Evolutionary conservation across 257 asterid genomes (phyloP).

Genomic region (Penstemon newberryi): DNA sequence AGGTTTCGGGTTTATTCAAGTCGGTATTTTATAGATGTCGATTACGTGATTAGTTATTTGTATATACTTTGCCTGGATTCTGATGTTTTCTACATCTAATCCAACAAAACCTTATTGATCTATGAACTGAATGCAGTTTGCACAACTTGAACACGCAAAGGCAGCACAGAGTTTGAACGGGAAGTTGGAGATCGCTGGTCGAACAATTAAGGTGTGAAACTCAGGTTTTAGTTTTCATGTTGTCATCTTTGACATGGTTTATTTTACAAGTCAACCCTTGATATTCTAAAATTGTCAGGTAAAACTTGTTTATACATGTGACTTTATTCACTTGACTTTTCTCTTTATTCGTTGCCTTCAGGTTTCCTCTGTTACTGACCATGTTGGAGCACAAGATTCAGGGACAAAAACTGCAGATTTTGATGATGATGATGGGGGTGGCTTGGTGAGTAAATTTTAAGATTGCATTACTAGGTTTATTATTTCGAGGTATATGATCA

Average conservation of each 20-base stretch:
- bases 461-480: slow-evolving; percentile 21
- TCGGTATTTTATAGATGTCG: slow-evolving; percentile 46
- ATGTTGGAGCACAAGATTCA: slow-evolving; percentile 77
- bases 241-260: slow-evolving; percentile 10
- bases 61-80: neutral
- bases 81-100: slow-evolving; percentile 1
- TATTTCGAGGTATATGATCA: neutral
- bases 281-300: neutral
- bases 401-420: slow-evolving; percentile 97
- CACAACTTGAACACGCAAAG: slow-evolving; percentile 88
- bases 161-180: slow-evolving; percentile 95
- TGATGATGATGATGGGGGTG: slow-evolving; percentile 99
- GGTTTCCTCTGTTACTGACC: slow-evolving; percentile 97
- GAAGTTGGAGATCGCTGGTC: slow-evolving; percentile 92
- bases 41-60: neutral
- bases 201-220: slow-evolving; percentile 75
- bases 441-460: slow-evolving; percentile 64
- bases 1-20: slow-evolving; percentile 99
- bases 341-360: slow-evolving; percentile 33
- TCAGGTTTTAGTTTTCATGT: slow-evolving; percentile 17
- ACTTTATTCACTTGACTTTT: slow-evolving; percentile 2
- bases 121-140: slow-evolving; percentile 53
- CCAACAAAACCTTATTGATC: slow-evolving; percentile 1
- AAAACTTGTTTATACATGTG: neutral
- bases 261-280: neutral